Evolutionary conservation across 2,329 filamentous ascomycete genomes (phyloP).

Genomic region (Elsinoe ampelina): DNA sequence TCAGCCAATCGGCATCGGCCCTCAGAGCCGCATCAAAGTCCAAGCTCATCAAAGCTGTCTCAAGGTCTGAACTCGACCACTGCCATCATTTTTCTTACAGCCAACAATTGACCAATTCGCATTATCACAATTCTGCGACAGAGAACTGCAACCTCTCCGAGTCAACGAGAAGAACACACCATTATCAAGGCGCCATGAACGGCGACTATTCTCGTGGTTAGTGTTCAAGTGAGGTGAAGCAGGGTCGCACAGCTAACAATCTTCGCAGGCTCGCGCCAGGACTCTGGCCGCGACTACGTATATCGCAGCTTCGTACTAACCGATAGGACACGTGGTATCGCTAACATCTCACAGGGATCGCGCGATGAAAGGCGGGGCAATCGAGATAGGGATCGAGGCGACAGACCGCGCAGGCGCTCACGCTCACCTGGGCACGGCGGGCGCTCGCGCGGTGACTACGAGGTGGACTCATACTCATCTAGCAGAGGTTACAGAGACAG

Average conservation of each 20-base stretch:
- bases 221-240: background rate
- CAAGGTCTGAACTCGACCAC: background rate
- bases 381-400: constrained; percentile 38
- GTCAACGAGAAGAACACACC: background rate
- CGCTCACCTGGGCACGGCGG: constrained; percentile 72
- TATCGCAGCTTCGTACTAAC: no score
- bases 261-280: constrained; percentile 9
- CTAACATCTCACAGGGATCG: background rate
- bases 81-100: background rate
- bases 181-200: background rate
- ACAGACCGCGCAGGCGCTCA: constrained; percentile 61
- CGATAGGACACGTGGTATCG: no score
- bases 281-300: constrained; percentile 12
- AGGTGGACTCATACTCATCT: constrained; percentile 80
- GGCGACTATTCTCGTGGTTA: background rate
- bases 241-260: background rate
- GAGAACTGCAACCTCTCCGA: background rate
- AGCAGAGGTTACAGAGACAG: constrained; percentile 87
- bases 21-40: background rate
- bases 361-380: constrained; percentile 26
- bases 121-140: background rate
- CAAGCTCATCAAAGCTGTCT: constrained; percentile 1
- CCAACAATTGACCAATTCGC: background rate
- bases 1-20: background rate
- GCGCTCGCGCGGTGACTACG: constrained; percentile 59